Evolutionary conservation across 345 rosid genomes (phyloP), one percentile per base, ranked within the genome.

Genomic region (Luvunga scandens): DNA sequence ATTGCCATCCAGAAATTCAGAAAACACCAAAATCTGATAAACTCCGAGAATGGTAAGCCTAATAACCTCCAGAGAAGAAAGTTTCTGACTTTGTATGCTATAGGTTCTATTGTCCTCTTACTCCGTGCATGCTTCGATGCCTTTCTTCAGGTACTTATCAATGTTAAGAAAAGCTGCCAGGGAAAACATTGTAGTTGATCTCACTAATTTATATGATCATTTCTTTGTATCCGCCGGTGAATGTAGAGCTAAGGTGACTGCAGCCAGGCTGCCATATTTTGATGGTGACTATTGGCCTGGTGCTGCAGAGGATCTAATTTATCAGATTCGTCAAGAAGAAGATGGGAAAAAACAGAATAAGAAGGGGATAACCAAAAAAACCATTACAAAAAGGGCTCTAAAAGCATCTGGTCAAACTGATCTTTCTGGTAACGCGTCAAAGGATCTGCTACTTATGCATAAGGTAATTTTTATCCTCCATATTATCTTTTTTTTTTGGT

Each of bases 251-350:
- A 94, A 90, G 89, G 96, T 94, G 75, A 97, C 99, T 19, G 99
- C 99, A 45, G 92, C 98, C 64, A 94, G 99, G 90, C 88, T 97
- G 64, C 99, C 99, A 50, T 97, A 97, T 86, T 97, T 97, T 79
- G 99, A 97, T 81, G 99, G 99, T 81, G 98, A 97, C 87, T 97
- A 97, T 80, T 97, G 99, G 99, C 98, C 99, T 66, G 99, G 98
- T 83, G 99, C 98, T 69, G 98, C 99, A 2, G 99, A 97, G 87
- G 98, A 97, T 81, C 84, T 97, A 65, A 91, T 97, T 75, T 84
- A 84, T 84, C 98, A 91, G 89, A 85, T 97, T 83, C 88, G 90
- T 68, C 98, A 93, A 85, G 98, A 96, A 66, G 98, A 94, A 83
- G 98, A 97, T 87, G 98, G 94, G 64, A 88, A 93, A 89, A 96